These are phyloP conservation scores for Fonsecaea nubica DNA, from an alignment of 2,329 filamentous ascomycete genomes.

Conservation along the genomic window DNA sequence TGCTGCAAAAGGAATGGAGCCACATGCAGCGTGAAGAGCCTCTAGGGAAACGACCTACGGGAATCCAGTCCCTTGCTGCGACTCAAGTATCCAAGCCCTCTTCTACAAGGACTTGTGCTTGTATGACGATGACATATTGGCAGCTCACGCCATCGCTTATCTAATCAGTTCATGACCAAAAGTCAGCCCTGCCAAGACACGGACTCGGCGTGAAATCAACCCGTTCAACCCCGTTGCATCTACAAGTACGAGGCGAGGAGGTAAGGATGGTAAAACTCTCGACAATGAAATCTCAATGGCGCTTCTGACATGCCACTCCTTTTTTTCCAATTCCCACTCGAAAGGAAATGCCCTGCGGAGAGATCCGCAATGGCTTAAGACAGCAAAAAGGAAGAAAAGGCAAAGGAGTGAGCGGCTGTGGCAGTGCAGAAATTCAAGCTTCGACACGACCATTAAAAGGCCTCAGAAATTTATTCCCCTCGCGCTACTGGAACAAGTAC, in stretches of 20 bases:
- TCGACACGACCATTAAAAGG: not conserved
- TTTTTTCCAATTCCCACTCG: not conserved
- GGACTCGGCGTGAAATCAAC: constrained; percentile 13
- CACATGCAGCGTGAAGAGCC: not conserved
- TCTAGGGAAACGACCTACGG: not conserved
- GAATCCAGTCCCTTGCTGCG: not conserved
- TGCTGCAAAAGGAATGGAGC: not conserved
- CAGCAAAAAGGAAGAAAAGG: not conserved
- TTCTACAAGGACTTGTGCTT: not conserved
- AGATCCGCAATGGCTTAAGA: not conserved
- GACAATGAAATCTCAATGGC: not conserved
- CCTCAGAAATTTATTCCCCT: not conserved
- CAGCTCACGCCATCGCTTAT: constrained; percentile 28
- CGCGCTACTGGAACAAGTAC: too few species aligned
- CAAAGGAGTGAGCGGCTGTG: not conserved
- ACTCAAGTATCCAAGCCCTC: too few species aligned
- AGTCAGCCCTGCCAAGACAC: constrained; percentile 17
- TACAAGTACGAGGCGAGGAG: too few species aligned
- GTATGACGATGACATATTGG: constrained; percentile 17
- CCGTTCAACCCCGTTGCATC: constrained; percentile 1
- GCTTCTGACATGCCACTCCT: not conserved
- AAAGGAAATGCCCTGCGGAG: not conserved
- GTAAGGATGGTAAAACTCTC: not conserved
- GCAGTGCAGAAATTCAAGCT: not conserved
- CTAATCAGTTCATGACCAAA: constrained; percentile 12